Base-by-base conservation (phyloP, 2,329 filamentous ascomycete genomes). In the Coniochaeta hoffmannii region DNA sequence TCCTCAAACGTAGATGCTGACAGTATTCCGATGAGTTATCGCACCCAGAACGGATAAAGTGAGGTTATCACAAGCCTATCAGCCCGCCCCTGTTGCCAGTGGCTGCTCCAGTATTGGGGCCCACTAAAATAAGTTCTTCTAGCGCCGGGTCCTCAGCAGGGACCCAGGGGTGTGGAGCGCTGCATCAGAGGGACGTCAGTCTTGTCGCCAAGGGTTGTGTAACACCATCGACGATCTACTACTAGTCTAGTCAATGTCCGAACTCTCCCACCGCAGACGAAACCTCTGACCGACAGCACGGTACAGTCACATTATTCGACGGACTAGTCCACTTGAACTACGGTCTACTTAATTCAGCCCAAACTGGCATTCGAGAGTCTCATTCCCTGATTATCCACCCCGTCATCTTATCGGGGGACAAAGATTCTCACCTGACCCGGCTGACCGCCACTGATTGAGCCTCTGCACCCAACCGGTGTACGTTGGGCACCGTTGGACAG, bases 101-200 rank as follows among this genome's bases (percentile, higher is more conserved):
- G n/a, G n/a, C 9, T 12, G 17, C 7, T 46, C 10, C 3, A 12
- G n/a, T 24, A n/a, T 32, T 12, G 30, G 30, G 24, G 15, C 24
- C 41, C 41, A 46, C 41, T 28, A 46, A 46, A 46, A 46, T 28
- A 46, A 46, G 19, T 46, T 46, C 41, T 46, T 46, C 41, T 46
- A 46, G 41, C 19, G 38, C 41, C 41, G 41, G 41, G 41, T 26
- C 26, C 41, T 46, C 41, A 46, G 41, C 24, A 41, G 41, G 41
- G 41, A 28, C 41, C 41, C 41, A 41, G 38, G 17, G 9, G 24
- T 46, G 41, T 46, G 41, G 41, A 46, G 41, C 41, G 19, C 41
- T 46, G 5, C 41, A 46, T 46, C 41, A 46, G 19, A 46, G 22
- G 24, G 41, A 46, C 41, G 41, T 46, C 41, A 46, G 41, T 46